A percentile compares a stretch with the other conserved stretches of the same genome.
Conservation (phyloP, 2,329 filamentous ascomycete species). For the Hortaea sp. region DNA sequence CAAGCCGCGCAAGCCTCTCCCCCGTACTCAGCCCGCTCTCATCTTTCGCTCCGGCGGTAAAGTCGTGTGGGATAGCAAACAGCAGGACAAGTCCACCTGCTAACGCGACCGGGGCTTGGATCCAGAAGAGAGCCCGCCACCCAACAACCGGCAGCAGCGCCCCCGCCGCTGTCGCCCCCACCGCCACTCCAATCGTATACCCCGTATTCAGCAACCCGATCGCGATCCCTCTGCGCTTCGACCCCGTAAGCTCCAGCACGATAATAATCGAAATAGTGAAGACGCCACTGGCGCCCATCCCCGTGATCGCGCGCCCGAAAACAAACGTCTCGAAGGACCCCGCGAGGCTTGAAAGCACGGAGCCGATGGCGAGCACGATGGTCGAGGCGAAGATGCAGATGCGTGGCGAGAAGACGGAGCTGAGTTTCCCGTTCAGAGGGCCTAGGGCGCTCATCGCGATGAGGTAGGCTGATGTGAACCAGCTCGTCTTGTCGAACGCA, state of each 20-base stretch:
- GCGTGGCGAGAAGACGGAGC: conserved; percentile 62
- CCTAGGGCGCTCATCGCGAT: conserved; percentile 50
- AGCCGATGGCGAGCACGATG: conserved; percentile 49
- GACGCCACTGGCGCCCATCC: conserved; percentile 60
- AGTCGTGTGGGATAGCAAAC: conserved; percentile 50
- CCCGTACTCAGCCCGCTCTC: conserved; percentile 32
- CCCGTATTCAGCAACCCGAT: conserved; percentile 65
- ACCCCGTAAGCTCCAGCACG: conserved; percentile 61
- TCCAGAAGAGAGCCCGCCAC: conserved; percentile 66
- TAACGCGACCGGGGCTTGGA: conserved; percentile 57
- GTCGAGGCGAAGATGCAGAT: conserved; percentile 55
- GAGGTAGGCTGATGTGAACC: conserved; percentile 74
- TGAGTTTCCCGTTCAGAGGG: conserved; percentile 61
- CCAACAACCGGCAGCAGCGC: conserved; percentile 53
- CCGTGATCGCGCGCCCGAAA: conserved; percentile 56
- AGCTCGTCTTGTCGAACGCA: conserved; percentile 62
- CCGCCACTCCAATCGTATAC: conserved; percentile 60
- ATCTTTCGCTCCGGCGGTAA: conserved; percentile 16
- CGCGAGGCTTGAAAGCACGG: conserved; percentile 54
- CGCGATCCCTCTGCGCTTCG: conserved; percentile 58
- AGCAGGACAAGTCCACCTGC: conserved; percentile 53
- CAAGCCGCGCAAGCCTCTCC: conserved; percentile 53
- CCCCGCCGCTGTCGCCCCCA: conserved; percentile 62
- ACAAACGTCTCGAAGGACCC: conserved; percentile 53
- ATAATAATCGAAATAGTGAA: conserved; percentile 66